Percentiles rank a stretch among this genome's conserved stretches.
Evolutionary conservation across 352 stramenopile genomes (phyloP).

Genomic region (Phytophthora vignae): DNA sequence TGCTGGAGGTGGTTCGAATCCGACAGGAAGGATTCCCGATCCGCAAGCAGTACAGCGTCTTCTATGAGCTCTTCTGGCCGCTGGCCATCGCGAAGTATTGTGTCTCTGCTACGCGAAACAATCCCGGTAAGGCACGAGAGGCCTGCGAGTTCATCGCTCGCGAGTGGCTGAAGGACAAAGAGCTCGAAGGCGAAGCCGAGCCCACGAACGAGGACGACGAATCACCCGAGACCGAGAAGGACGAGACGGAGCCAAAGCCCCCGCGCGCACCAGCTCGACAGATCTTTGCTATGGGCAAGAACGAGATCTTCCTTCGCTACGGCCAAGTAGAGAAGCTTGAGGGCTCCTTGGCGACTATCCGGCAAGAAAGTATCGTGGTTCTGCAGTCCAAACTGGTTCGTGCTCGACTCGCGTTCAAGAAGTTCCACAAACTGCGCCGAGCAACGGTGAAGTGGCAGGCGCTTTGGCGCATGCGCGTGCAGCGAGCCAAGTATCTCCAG

Average conservation of each 20-base stretch:
- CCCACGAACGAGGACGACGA: conserved; percentile 13
- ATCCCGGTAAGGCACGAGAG: conserved; percentile 35
- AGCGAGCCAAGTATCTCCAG: conserved; percentile 50
- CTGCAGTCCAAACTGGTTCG: conserved; percentile 66
- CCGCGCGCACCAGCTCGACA: conserved; percentile 24
- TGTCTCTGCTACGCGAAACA: conserved; percentile 26
- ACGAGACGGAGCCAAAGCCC: conserved; percentile 17
- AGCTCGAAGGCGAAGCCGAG: conserved; percentile 13
- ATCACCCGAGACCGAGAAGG: conserved; percentile 31
- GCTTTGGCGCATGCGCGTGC: conserved; percentile 55
- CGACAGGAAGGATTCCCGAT: conserved; percentile 93
- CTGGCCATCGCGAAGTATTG: conserved; percentile 44
- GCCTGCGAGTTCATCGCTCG: conserved; percentile 60
- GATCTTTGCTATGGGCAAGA: conserved; percentile 70
- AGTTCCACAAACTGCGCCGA: conserved; percentile 50
- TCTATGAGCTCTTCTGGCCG: conserved; percentile 79
- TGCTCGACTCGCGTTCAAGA: conserved; percentile 40
- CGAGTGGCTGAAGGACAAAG: conserved; percentile 59
- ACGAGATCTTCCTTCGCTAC: conserved; percentile 84
- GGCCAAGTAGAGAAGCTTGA: conserved; percentile 81
- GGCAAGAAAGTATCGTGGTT: conserved; percentile 54
- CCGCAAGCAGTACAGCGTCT: conserved; percentile 77
- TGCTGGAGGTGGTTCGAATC: conserved; percentile 94
- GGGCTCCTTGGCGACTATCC: conserved; percentile 47
- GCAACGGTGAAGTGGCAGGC: conserved; percentile 57